Percentiles rank a stretch among this genome's conserved stretches.
Conservation (phyloP, 768 basidiomycete species). For the Termitomyces sp. region DNA sequence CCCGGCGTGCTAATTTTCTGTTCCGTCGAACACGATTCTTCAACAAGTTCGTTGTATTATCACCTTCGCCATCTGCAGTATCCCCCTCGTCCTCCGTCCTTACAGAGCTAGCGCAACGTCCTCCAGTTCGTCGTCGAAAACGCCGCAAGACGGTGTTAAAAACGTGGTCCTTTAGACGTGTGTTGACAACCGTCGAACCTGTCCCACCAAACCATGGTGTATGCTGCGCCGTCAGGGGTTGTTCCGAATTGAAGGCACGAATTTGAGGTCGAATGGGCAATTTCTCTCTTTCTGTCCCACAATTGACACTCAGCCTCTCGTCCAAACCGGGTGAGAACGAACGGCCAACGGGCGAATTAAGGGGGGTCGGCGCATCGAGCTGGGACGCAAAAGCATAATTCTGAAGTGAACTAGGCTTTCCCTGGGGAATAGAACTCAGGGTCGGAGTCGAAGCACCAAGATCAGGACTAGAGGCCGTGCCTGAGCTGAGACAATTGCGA, state of each 20-base stretch:
- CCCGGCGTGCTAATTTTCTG: slow-evolving; percentile 40
- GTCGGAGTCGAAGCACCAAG: slow-evolving; percentile 38
- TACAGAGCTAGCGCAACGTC: slow-evolving; percentile 33
- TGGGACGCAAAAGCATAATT: slow-evolving; percentile 35
- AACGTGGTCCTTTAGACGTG: slow-evolving; percentile 91
- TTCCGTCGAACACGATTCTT: slow-evolving; percentile 30
- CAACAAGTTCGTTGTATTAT: slow-evolving; percentile 18
- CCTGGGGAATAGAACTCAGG: slow-evolving; percentile 17
- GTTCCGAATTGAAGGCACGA: slow-evolving; percentile 41
- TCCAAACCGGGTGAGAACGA: slow-evolving; percentile 30
- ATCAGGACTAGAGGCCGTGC: slow-evolving; percentile 72
- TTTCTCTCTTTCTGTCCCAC: slow-evolving; percentile 29
- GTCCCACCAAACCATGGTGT: slow-evolving; percentile 79
- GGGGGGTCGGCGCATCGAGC: slow-evolving; percentile 47
- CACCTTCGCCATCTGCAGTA: slow-evolving; percentile 40
- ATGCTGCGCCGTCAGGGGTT: slow-evolving; percentile 31
- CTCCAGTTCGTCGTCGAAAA: slow-evolving; percentile 55
- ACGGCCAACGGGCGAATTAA: slow-evolving; percentile 39
- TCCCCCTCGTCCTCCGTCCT: slow-evolving; percentile 61
- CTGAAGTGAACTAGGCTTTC: slow-evolving; percentile 41
- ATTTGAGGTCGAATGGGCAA: slow-evolving; percentile 33
- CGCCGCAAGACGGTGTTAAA: slow-evolving; percentile 85
- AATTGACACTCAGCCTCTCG: slow-evolving; percentile 18
- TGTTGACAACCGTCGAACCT: slow-evolving; percentile 92
- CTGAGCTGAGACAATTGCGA: slow-evolving; percentile 44